Evolutionary conservation across 139 green algal species (phyloP).

Genomic region (Haematococcus lacustris): DNA sequence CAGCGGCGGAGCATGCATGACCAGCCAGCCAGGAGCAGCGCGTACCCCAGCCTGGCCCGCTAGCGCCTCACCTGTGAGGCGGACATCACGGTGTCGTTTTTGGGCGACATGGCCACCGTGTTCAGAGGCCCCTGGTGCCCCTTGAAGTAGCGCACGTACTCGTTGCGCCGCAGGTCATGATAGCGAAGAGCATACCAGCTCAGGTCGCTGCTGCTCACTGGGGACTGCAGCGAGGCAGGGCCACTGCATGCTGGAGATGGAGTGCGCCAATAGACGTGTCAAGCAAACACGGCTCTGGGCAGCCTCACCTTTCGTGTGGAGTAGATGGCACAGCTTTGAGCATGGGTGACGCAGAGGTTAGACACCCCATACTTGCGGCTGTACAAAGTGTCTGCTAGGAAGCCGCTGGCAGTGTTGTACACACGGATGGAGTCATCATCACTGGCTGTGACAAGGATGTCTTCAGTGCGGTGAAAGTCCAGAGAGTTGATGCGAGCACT

Average conservation of each 20-base stretch:
- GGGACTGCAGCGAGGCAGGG: no score
- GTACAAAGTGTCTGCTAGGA: slow-evolving; percentile 45
- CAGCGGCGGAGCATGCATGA: no score
- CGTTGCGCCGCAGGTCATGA: slow-evolving; percentile 73
- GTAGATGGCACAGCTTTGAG: slow-evolving; percentile 58
- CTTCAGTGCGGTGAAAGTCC: slow-evolving; percentile 78
- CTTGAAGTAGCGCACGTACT: slow-evolving; percentile 80
- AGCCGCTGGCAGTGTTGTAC: slow-evolving; percentile 61
- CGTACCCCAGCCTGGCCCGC: no score
- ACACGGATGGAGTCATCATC: slow-evolving; percentile 81
- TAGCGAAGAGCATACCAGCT: slow-evolving; percentile 68
- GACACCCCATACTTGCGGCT: slow-evolving; percentile 76
- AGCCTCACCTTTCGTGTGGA: slow-evolving; percentile 73
- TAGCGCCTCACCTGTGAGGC: slow-evolving; percentile 57
- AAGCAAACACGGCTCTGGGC: no score
- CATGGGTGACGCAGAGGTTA: slow-evolving; percentile 77
- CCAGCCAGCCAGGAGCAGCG: no score
- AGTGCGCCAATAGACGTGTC: no score
- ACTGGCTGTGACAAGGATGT: slow-evolving; percentile 73
- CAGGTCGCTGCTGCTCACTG: not conserved
- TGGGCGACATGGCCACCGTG: slow-evolving; percentile 68
- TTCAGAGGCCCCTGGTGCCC: slow-evolving; percentile 73
- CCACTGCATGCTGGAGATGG: no score
- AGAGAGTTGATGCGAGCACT: slow-evolving; percentile 71
- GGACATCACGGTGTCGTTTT: slow-evolving; percentile 76